Base-by-base conservation (phyloP, 108 stramenopile species). In the Tribonema minus region DNA sequence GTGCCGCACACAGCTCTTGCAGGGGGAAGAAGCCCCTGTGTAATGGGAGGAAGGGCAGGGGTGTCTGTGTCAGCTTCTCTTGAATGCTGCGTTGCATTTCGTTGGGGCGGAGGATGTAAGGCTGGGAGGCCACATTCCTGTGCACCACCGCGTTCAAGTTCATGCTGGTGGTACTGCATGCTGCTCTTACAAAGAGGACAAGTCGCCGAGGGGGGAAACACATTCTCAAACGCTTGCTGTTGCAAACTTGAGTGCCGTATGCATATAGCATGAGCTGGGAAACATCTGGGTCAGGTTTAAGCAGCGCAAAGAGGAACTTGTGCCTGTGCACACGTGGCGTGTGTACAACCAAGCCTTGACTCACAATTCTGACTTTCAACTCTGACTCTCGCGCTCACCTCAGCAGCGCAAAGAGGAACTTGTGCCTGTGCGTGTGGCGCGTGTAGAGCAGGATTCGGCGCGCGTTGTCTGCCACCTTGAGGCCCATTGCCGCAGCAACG, bases 1-100 rank as follows among this genome's bases (percentile, higher is more conserved):
- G 90, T 15, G 91, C 91, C 25, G 92, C 95, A 75, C 95, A 96
- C 2, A 95, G 84, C 84, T 96, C 95, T 61, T 93, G 94, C 64
- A 96, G 89, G 26, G 95, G 95, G 75, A 94, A 96, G 5, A 91
- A 60, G 0, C 95, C 95, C 39, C 95, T 91, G 62, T n/a, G n/a
- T n/a, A n/a, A n/a, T n/a, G n/a, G n/a, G n/a, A n/a, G n/a, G n/a
- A n/a, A n/a, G n/a, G n/a, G n/a, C n/a, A n/a, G n/a, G n/a, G n/a
- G n/a, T n/a, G 6, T 20, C 3, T 32, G 28, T 3, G 41, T 46
- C 15, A 12, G 41, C 15, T 46, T 6, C 41, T 12, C 9, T 46
- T 46, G 41, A 6, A 12, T 15, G 9, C 41, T 46, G 41, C 15
- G 6, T 6, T 46, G 6, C 9, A 46, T 46, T 46, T 15, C 15